Evolutionary conservation across 202 grass and related monocot species (phyloP).

Genomic region (Eragrostis tef): DNA sequence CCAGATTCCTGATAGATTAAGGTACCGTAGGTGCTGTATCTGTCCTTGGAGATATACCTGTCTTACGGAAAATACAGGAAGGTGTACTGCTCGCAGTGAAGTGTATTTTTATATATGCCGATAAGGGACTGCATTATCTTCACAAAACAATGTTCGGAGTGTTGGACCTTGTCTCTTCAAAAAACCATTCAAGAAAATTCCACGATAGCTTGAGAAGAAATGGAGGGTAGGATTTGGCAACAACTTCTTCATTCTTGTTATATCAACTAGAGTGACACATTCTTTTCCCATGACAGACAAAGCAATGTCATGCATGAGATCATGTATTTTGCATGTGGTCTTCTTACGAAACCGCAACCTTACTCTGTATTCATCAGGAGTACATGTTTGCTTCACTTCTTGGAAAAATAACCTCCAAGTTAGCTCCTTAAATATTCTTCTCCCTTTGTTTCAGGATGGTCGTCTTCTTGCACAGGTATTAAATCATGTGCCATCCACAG

Average conservation of each 20-base stretch:
- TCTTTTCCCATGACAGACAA: constrained; percentile 36
- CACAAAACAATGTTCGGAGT: neutral
- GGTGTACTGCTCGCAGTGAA: constrained; percentile 28
- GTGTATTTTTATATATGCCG: neutral
- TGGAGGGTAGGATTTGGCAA: neutral
- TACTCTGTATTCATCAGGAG: rapidly evolving
- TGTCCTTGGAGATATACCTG: neutral
- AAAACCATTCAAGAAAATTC: neutral
- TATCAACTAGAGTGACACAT: neutral
- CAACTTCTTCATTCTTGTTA: neutral
- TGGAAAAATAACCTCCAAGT: constrained; percentile 56
- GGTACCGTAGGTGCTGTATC: constrained; percentile 47
- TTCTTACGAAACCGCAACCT: rapidly evolving
- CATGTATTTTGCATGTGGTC: constrained; percentile 40
- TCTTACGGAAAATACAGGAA: rapidly evolving
- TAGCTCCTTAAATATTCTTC: constrained; percentile 47
- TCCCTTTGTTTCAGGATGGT: neutral
- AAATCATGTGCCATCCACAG: constrained; percentile 51
- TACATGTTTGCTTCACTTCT: neutral
- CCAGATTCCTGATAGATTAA: neutral
- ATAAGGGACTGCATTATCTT: rapidly evolving
- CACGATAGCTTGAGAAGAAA: neutral
- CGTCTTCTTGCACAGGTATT: neutral
- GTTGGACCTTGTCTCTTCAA: neutral
- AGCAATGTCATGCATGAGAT: constrained; percentile 57